Base-by-base conservation (phyloP, 2,329 filamentous ascomycete species). In the Alternaria brassicae region DNA sequence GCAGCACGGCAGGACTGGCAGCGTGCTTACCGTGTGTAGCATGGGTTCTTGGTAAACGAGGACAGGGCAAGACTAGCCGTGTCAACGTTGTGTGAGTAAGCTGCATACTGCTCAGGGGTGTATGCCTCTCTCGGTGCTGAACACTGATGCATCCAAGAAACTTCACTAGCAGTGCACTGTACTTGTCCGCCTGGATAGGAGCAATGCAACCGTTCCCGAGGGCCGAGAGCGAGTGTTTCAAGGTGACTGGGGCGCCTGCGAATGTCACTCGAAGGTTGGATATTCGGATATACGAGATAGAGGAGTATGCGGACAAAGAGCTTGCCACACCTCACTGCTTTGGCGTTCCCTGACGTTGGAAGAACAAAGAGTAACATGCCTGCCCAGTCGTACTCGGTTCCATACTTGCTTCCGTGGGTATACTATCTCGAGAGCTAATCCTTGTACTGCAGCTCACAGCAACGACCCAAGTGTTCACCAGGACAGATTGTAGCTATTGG, bases 1-100 rank as follows among this genome's bases (percentile, higher is more conserved):
- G 30, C 25, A 21, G 30, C 44, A 48, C 44, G 30, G 30, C 28
- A 34, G 19, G 44, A 48, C 36, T n/a, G 44, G 30, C 23, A 30
- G 28, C 44, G 44, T 30, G 30, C 36, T 48, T 48, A 48, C 44
- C 30, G 44, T 30, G 44, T 25, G 30, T 48, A 48, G 44, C 44
- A 48, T 48, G 13, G 37, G 5, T 40, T 40, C 37, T 13, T 23
- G 37, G 7, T 40, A 15, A 4, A 40, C 37, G 19, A 40, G 37
- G 19, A 36, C 36, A 34, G 28, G 19, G 25, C 36, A 34, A 19
- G 44, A 48, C 5, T 48, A 30, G 44, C 28, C 19, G 44, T 48
- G 44, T 48, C 30, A 30, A 48, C 17, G 13, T 10, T 25, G 30
- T 32, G 28, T 23, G 28, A n/a, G 44, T 48, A 48, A 48, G 44